Conservation (phyloP, 73 alveolate genomes). For the Blepharisma japonicum region DNA sequence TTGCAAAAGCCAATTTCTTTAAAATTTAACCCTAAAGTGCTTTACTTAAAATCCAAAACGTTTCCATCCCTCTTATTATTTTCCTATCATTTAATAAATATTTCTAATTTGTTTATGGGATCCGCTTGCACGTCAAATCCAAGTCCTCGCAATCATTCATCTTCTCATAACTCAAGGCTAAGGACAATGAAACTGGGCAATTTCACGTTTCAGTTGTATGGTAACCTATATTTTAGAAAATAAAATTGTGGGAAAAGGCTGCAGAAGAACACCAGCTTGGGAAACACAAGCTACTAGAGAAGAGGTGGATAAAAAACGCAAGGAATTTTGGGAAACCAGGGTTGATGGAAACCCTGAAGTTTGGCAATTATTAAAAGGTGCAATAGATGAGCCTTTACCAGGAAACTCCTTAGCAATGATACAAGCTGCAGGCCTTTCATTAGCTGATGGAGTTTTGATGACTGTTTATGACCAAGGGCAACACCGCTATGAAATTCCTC, state of each 20-base stretch:
- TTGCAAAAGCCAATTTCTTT: too few relatives aligned
- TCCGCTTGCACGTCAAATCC: too few relatives aligned
- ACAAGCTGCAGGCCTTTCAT: not conserved
- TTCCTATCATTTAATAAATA: too few relatives aligned
- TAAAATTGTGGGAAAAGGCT: constrained; percentile 5
- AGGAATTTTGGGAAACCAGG: constrained; percentile 28
- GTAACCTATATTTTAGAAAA: not conserved
- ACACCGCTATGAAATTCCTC: constrained; percentile 16
- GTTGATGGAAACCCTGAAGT: constrained; percentile 24
- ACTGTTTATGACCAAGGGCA: not conserved
- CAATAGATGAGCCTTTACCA: constrained; percentile 1
- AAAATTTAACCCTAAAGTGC: too few relatives aligned
- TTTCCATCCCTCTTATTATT: too few relatives aligned
- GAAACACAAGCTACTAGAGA: not conserved
- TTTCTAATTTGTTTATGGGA: too few relatives aligned
- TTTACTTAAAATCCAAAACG: too few relatives aligned
- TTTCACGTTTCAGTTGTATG: constrained; percentile 13
- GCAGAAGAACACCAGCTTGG: constrained; percentile 29
- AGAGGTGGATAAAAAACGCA: not conserved
- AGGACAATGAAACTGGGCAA: not conserved
- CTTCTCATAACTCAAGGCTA: too few relatives aligned
- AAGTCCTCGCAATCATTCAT: too few relatives aligned
- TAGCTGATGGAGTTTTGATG: not conserved
- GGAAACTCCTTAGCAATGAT: not conserved
- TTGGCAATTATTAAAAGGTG: constrained; percentile 5